Conservation (phyloP, 208 protist genomes). For the Balamuthia mandrillaris region DNA sequence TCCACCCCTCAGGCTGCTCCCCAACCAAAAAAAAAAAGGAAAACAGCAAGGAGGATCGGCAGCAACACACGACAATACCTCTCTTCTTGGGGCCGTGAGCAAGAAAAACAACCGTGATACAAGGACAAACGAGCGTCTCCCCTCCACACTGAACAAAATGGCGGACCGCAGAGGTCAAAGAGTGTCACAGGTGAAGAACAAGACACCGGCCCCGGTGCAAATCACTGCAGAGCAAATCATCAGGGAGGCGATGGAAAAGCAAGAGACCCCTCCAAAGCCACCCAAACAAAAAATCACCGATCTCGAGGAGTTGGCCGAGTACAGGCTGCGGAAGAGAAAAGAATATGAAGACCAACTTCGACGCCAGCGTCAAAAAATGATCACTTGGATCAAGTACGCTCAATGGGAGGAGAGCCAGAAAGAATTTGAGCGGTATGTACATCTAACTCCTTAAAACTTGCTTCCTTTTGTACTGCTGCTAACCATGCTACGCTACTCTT, state of each 20-base stretch:
- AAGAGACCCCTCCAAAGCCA: conserved; percentile 69
- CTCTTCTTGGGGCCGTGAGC: not conserved
- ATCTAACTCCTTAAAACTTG: not conserved
- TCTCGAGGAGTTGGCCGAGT: conserved; percentile 88
- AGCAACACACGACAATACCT: not conserved
- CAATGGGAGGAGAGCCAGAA: conserved; percentile 94
- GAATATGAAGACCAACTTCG: conserved; percentile 90
- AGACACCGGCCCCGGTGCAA: conserved; percentile 82
- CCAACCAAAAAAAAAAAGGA: too few relatives aligned
- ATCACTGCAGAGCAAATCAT: conserved; percentile 96
- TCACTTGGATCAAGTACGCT: conserved; percentile 93
- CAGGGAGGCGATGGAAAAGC: conserved; percentile 87
- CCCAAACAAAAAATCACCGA: conserved; percentile 92
- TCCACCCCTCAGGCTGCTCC: too few relatives aligned
- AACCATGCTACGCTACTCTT: too few relatives aligned
- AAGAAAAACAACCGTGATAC: not conserved
- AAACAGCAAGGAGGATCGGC: not conserved
- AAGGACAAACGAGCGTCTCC: not conserved
- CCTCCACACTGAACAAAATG: not conserved
- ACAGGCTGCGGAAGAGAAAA: conserved; percentile 84
- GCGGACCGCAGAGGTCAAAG: not conserved
- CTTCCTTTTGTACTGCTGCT: not conserved
- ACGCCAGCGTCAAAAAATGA: conserved; percentile 74
- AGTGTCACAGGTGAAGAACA: conserved; percentile 77
- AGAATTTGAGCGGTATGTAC: conserved; percentile 77